Evolutionary conservation across 108 stramenopile genomes (phyloP).

Genomic region (Discostella stelligeroides): DNA sequence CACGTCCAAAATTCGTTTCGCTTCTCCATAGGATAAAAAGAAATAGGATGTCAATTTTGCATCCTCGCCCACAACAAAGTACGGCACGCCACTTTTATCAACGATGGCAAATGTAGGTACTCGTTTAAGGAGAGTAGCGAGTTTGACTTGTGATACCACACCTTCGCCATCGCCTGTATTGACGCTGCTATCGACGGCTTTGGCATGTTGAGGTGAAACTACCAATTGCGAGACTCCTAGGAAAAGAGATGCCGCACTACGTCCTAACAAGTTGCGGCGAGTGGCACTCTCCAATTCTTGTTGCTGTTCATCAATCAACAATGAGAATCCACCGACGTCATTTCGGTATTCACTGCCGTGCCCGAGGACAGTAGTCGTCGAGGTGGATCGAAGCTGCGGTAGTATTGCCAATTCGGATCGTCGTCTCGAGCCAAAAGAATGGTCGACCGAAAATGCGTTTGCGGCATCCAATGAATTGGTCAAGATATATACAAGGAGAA

Average conservation of each 20-base stretch:
- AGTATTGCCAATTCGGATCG: no score
- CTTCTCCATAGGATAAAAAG: constrained; percentile 72
- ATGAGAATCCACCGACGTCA: no score
- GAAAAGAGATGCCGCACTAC: constrained; percentile 2
- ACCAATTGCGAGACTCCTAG: background rate
- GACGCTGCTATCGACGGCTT: background rate
- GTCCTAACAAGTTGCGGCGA: constrained; percentile 1
- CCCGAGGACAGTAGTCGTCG: no score
- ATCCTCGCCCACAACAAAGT: constrained; percentile 86
- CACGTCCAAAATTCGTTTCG: constrained; percentile 64
- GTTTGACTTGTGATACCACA: constrained; percentile 33
- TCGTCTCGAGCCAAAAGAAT: no score
- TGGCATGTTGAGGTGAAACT: background rate
- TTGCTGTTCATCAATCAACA: no score
- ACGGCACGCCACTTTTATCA: constrained; percentile 72
- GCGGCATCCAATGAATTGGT: no score
- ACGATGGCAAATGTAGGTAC: constrained; percentile 82
- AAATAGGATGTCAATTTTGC: constrained; percentile 86
- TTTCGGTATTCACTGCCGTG: no score
- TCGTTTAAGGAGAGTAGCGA: constrained; percentile 36
- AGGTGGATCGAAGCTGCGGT: no score
- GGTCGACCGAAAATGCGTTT: no score
- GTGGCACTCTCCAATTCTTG: background rate
- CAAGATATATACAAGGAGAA: no score
- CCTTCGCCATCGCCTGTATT: constrained; percentile 16